phyloP scores from a whole-genome alignment of 129 eudicot species.

The Artemisia tridentata region DNA sequence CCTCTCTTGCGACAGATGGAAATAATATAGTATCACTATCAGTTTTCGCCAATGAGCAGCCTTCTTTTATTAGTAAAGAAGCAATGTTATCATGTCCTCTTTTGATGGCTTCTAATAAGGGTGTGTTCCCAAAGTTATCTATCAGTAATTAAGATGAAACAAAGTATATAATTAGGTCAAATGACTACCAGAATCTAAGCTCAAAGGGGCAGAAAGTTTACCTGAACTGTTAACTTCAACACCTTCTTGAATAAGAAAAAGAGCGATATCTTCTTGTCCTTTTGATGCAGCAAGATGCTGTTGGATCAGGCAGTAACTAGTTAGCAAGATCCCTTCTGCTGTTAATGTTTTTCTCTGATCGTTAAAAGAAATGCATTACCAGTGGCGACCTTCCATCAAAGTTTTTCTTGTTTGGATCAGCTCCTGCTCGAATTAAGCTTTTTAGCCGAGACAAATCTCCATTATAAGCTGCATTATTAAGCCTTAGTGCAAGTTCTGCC shows the following conservation, averaged over 20 bases:
- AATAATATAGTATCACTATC: constrained; percentile 64
- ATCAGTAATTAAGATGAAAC: constrained; percentile 36
- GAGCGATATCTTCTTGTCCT: too few species aligned
- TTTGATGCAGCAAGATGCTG: too few species aligned
- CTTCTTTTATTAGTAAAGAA: constrained; percentile 53
- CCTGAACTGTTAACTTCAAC: constrained; percentile 58
- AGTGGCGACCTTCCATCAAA: too few species aligned
- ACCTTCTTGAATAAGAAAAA: constrained; percentile 62
- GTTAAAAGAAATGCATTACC: background rate
- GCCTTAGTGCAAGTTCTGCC: constrained; percentile 46
- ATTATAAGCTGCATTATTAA: too few species aligned
- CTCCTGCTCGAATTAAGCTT: too few species aligned
- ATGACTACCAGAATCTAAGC: background rate
- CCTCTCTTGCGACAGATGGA: constrained; percentile 61
- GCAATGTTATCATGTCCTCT: constrained; percentile 66
- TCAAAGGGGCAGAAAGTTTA: constrained; percentile 8
- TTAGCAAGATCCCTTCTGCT: too few species aligned
- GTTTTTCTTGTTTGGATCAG: too few species aligned
- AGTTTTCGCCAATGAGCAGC: constrained; percentile 47
- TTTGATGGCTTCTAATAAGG: constrained; percentile 85
- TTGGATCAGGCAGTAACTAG: too few species aligned
- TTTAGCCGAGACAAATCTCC: too few species aligned
- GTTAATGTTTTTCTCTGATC: too few species aligned
- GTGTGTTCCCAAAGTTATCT: constrained; percentile 85
- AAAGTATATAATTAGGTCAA: background rate